Conservation (phyloP, 805 yeast genomes). For the Wickerhamomyces tratensis region DNA sequence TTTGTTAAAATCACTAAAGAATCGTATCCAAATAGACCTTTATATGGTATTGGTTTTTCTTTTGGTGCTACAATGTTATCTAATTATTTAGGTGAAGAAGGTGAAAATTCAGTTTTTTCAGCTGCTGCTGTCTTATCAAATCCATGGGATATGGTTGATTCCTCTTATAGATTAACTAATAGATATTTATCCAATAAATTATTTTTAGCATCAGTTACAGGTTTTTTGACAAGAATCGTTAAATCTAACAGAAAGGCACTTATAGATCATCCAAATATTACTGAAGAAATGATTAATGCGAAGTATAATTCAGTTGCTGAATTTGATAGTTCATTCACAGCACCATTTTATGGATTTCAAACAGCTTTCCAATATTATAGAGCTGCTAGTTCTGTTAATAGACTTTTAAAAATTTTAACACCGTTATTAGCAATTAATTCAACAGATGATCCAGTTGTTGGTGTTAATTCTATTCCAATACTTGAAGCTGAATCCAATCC, state of each 20-base stretch:
- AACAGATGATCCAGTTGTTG: slow-evolving; percentile 59
- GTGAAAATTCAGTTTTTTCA: slow-evolving; percentile 37
- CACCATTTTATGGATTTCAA: slow-evolving; percentile 52
- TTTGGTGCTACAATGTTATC: slow-evolving; percentile 61
- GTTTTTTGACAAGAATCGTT: slow-evolving; percentile 30
- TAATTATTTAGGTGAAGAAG: slow-evolving; percentile 65
- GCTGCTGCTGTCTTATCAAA: slow-evolving; percentile 54
- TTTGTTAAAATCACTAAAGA: slow-evolving; percentile 38
- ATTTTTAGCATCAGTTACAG: slow-evolving; percentile 32
- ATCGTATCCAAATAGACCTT: slow-evolving; percentile 50
- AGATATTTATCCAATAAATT: slow-evolving; percentile 29
- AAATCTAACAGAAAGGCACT: slow-evolving; percentile 33
- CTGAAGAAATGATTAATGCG: slow-evolving; percentile 27
- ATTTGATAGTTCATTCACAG: slow-evolving; percentile 55
- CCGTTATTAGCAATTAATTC: slow-evolving; percentile 57
- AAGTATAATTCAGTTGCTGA: slow-evolving; percentile 32
- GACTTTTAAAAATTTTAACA: slow-evolving; percentile 44
- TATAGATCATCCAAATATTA: slow-evolving; percentile 20
- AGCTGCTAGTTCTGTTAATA: slow-evolving; percentile 51
- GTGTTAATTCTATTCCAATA: slow-evolving; percentile 39
- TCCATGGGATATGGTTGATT: slow-evolving; percentile 65
- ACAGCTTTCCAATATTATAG: slow-evolving; percentile 55
- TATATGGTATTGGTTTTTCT: slow-evolving; percentile 62
- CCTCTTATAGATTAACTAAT: slow-evolving; percentile 32
- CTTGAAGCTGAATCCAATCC: slow-evolving; percentile 46